phyloP scores from a whole-genome alignment of 208 protist species.

The Trypanosoma platydactyli region DNA sequence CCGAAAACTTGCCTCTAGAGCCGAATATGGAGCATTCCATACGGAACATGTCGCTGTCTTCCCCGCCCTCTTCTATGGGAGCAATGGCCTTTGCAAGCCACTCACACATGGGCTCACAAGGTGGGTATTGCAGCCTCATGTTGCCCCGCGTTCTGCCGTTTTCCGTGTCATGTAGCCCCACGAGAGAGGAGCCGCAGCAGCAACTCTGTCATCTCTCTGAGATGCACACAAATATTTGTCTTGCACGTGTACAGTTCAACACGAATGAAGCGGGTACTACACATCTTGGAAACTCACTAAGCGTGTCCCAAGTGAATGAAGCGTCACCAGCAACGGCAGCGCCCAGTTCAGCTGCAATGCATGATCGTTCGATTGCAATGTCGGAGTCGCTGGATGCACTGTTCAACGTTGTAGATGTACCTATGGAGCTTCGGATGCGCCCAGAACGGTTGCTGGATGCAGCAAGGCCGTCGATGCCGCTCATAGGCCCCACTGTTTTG shows the following conservation, averaged over 20 bases:
- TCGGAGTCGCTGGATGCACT: not conserved
- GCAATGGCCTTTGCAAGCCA: slow-evolving; percentile 1
- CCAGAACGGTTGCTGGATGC: slow-evolving; percentile 7
- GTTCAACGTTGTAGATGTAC: slow-evolving; percentile 4
- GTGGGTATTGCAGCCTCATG: too few relatives aligned
- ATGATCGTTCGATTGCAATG: not conserved
- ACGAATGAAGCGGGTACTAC: too few relatives aligned
- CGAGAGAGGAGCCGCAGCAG: too few relatives aligned
- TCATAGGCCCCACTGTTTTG: not conserved
- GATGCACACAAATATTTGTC: too few relatives aligned
- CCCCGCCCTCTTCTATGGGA: not conserved
- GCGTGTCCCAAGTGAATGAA: too few relatives aligned
- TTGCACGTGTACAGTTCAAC: too few relatives aligned
- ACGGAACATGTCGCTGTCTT: not conserved
- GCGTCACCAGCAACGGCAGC: too few relatives aligned
- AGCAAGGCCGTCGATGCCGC: not conserved
- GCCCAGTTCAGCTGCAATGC: too few relatives aligned
- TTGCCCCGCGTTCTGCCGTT: too few relatives aligned
- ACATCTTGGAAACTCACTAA: too few relatives aligned
- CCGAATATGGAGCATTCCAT: not conserved
- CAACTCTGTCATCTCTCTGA: too few relatives aligned
- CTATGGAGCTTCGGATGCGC: not conserved
- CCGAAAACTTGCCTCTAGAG: not conserved
- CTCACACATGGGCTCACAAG: not conserved
- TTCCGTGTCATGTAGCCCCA: too few relatives aligned